A percentile compares a stretch with the other conserved stretches of the same genome.
phyloP scores from a whole-genome alignment of 257 asterid species.

The Capsicum rhomboideum region DNA sequence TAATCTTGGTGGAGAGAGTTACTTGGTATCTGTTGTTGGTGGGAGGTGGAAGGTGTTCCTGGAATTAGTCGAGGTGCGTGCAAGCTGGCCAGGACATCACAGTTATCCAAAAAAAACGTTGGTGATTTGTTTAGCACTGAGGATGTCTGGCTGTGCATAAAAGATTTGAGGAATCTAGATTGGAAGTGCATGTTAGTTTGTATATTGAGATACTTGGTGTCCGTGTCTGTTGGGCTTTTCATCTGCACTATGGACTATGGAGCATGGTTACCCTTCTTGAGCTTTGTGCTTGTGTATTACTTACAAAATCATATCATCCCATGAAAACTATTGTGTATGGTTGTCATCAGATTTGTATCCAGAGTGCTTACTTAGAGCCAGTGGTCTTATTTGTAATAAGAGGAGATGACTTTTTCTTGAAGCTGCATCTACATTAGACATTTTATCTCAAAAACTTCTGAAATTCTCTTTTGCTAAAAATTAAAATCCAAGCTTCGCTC shows the following conservation, averaged over 20 bases:
- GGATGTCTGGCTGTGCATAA: not conserved
- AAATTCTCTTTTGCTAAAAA: not conserved
- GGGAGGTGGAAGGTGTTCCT: not conserved
- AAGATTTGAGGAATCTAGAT: not conserved
- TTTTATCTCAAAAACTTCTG: not conserved
- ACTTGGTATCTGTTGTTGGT: not conserved
- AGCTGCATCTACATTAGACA: not conserved
- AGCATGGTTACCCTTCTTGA: not conserved
- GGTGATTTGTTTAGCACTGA: not conserved
- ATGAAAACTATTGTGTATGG: not conserved
- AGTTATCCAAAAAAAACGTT: not conserved
- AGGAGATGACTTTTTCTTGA: not conserved
- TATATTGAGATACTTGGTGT: not conserved
- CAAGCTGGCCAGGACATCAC: not conserved
- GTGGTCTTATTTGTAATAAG: not conserved
- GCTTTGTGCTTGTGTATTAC: not conserved
- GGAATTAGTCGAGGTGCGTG: not conserved
- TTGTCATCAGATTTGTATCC: not conserved
- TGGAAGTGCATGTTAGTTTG: not conserved
- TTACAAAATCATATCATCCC: not conserved
- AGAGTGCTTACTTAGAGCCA: not conserved
- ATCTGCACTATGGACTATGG: not conserved
- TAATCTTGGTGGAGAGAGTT: not conserved
- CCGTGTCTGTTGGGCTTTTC: not conserved
- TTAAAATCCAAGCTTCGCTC: not conserved